These are phyloP conservation scores for Pleurotus eryngii DNA, from an alignment of 768 basidiomycete species.

Conservation along the genomic window DNA sequence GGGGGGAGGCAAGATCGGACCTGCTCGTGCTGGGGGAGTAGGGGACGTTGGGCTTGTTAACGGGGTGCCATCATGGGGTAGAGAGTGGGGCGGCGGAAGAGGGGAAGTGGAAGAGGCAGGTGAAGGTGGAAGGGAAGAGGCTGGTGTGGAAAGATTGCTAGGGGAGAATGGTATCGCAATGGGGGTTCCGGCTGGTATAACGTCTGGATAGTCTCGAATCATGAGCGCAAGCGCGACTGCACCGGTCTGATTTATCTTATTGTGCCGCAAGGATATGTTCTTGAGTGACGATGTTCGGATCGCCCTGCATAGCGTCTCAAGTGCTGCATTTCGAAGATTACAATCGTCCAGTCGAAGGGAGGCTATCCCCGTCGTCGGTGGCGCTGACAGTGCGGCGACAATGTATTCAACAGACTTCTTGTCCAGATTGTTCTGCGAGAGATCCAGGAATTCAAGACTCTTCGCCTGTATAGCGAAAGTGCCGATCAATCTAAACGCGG, in stretches of 20 bases:
- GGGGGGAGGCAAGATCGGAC: conserved; percentile 34
- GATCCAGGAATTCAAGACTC: conserved; percentile 79
- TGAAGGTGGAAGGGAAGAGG: conserved; percentile 34
- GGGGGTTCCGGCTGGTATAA: conserved; percentile 38
- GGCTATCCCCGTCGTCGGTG: conserved; percentile 57
- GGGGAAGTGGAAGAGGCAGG: conserved; percentile 30
- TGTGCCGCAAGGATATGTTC: conserved; percentile 88
- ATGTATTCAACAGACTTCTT: conserved; percentile 83
- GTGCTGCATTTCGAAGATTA: conserved; percentile 60
- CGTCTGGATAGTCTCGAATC: conserved; percentile 94
- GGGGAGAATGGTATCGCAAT: conserved; percentile 26
- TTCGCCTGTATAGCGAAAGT: conserved; percentile 78
- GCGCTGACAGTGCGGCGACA: conserved; percentile 57
- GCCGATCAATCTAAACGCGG: conserved; percentile 77
- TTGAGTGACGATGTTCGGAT: conserved; percentile 80
- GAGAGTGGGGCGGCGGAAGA: conserved; percentile 27
- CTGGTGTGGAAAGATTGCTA: conserved; percentile 21
- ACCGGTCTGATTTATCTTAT: conserved; percentile 79
- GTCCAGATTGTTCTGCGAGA: conserved; percentile 84
- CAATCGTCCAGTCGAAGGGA: conserved; percentile 91
- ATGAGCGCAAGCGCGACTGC: conserved; percentile 92
- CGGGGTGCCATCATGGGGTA: conserved; percentile 28
- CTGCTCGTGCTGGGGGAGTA: conserved; percentile 26
- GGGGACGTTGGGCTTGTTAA: conserved; percentile 25
- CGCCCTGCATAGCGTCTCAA: conserved; percentile 85